Base-by-base conservation (phyloP, 225 moss, liverwort and hornwort genomes). In the Polytrichum commune region DNA sequence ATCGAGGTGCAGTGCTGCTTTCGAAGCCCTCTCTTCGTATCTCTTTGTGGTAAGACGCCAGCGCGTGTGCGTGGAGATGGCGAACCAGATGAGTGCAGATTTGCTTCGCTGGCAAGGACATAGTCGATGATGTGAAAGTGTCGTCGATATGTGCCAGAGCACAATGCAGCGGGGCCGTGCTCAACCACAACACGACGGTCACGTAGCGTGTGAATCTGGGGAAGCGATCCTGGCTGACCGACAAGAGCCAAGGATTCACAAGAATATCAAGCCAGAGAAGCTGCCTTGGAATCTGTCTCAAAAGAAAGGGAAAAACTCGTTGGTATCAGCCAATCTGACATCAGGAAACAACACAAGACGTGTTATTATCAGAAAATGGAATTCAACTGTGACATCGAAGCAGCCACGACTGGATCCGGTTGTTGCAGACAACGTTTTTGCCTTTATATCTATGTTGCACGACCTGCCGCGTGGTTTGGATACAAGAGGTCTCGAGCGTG, bases 351-450 rank as follows among this genome's bases (percentile, higher is more conserved):
- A 71, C 19, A 74, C 58, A 22, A 76, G 32, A 30, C 55, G 76
- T 27, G n/a, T 83, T 67, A 46, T 46, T 46, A 62, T 79, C 33
- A 74, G 64, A 65, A 76, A 73, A 68, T 63, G 69, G 67, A 46
- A 63, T 63, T 30, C 79, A 29, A 67, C 73, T 25, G 76, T 66
- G 58, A n/a, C 76, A 26, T 60, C 65, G 32, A 72, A 75, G 54
- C 66, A 70, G 58, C 70, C 76, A 60, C 76, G 76, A 64, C 69
- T 79, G 73, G 83, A 76, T 82, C 69, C 66, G 25, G 65, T 55
- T 62, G 82, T 73, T 57, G 66, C 76, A 70, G 73, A 79, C 63
- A 76, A 71, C 65, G 73, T 76, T 20, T 53, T 83, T 64, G 66
- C 76, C 16, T 79, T 79, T 20, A 63, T 79, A 64, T 76, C 83